A percentile compares a stretch with the other conserved stretches of the same genome.
Evolutionary conservation across 106 monocot genomes (phyloP).

Genomic region (Dioscorea alata): DNA sequence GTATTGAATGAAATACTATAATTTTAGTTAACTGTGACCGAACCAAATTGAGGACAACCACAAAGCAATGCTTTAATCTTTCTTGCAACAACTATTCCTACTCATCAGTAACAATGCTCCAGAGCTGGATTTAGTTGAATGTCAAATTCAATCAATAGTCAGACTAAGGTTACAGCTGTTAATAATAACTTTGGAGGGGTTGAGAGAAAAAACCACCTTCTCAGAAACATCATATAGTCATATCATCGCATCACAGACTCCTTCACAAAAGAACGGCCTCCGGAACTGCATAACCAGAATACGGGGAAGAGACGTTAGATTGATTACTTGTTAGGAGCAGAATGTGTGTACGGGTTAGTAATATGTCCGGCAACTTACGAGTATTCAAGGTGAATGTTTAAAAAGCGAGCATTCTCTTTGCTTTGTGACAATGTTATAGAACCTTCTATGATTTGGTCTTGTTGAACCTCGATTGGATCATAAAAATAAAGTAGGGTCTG

Average conservation of each 20-base stretch:
- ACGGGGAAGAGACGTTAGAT: neutral
- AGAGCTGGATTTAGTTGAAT: no score
- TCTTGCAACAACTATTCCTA: no score
- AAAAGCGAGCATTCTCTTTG: constrained; percentile 73
- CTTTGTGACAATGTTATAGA: constrained; percentile 83
- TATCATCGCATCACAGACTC: constrained; percentile 81
- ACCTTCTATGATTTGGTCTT: constrained; percentile 91
- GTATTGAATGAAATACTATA: no score
- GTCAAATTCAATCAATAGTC: no score
- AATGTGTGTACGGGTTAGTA: neutral
- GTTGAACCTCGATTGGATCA: constrained; percentile 86
- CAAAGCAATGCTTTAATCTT: no score
- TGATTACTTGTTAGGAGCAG: neutral
- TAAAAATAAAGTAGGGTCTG: constrained; percentile 93
- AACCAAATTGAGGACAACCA: no score
- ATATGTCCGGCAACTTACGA: constrained; percentile 34
- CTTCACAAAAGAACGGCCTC: constrained; percentile 84
- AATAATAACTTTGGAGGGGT: neutral
- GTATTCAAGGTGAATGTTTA: constrained; percentile 90
- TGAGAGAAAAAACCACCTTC: no score
- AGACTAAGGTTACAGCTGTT: no score
- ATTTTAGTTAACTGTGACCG: no score
- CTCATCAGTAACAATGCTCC: no score
- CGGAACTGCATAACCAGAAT: constrained; percentile 37
- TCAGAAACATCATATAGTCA: no score